These are phyloP conservation scores for Globisporangium mamillatum DNA, from an alignment of 352 stramenopile genomes.

Conservation along the genomic window DNA sequence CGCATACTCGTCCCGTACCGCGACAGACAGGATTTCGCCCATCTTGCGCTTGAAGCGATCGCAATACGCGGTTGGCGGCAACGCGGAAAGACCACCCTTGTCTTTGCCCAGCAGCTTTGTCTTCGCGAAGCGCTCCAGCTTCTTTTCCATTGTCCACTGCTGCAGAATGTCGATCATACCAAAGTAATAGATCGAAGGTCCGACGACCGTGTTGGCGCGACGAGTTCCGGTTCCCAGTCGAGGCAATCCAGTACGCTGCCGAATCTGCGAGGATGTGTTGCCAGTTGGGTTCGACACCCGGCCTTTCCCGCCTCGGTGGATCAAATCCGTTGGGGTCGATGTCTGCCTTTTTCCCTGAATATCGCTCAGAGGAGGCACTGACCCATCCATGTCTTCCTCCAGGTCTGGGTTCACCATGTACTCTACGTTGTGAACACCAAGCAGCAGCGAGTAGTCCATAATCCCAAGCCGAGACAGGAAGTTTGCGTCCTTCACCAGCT, in stretches of 20 bases:
- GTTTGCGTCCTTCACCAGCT: constrained; percentile 83
- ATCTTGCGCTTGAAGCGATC: constrained; percentile 88
- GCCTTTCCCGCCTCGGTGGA: constrained; percentile 28
- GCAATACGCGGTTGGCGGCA: constrained; percentile 80
- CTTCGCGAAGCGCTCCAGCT: constrained; percentile 87
- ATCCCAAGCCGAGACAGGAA: constrained; percentile 84
- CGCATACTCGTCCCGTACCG: constrained; percentile 61
- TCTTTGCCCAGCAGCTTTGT: constrained; percentile 81
- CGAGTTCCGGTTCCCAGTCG: constrained; percentile 66
- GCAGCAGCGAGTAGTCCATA: constrained; percentile 91
- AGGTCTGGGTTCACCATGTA: constrained; percentile 84
- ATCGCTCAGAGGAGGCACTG: constrained; percentile 4
- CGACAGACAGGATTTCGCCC: constrained; percentile 79
- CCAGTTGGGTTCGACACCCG: constrained; percentile 20
- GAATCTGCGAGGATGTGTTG: constrained; percentile 22
- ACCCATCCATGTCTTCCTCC: constrained; percentile 36
- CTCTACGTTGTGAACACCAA: constrained; percentile 88
- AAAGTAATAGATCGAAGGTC: constrained; percentile 87
- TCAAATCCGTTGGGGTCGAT: constrained; percentile 29
- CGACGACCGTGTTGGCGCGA: constrained; percentile 84
- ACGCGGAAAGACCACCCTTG: constrained; percentile 73
- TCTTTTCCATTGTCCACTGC: constrained; percentile 90
- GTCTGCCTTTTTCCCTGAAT: constrained; percentile 7
- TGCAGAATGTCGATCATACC: constrained; percentile 88
- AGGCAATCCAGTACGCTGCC: constrained; percentile 40